Evolutionary conservation across 2,329 filamentous ascomycete species (phyloP).

Genomic region (Aspergillus chevalieri): DNA sequence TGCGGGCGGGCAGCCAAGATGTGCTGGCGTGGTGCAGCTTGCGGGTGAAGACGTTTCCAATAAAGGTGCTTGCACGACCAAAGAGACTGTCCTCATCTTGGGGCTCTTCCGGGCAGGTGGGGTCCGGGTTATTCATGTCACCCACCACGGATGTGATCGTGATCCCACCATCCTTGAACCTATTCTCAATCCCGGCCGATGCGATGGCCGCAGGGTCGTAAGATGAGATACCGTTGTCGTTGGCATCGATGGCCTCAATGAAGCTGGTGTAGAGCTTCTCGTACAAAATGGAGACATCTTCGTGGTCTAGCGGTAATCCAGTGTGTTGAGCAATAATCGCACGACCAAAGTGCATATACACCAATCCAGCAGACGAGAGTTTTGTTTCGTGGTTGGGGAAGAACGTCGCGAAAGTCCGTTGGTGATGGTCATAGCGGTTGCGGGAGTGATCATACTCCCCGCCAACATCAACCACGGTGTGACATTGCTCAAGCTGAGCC

Average conservation of each 20-base stretch:
- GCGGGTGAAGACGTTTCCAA: conserved; percentile 80
- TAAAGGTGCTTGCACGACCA: conserved; percentile 67
- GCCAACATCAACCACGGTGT: conserved; percentile 97
- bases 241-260: conserved; percentile 91
- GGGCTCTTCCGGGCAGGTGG: conserved; percentile 46
- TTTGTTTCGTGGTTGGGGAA: conserved; percentile 83
- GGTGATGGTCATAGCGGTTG: conserved; percentile 94
- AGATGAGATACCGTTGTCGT: conserved; percentile 87
- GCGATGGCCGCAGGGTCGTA: conserved; percentile 68
- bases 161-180: conserved; percentile 77
- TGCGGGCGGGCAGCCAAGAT: conserved; percentile 82
- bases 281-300: conserved; percentile 70
- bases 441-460: conserved; percentile 75
- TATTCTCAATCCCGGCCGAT: conserved; percentile 69
- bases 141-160: conserved; percentile 76
- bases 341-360: conserved; percentile 92
- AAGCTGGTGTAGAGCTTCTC: conserved; percentile 89
- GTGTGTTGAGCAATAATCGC: conserved; percentile 68
- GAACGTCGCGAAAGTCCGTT: conserved; percentile 77
- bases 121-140: conserved; percentile 65
- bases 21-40: conserved; percentile 69
- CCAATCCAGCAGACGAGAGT: conserved; percentile 85
- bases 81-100: conserved; percentile 83
- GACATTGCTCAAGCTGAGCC: conserved; percentile 68
- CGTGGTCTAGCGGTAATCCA: conserved; percentile 52